A percentile compares a stretch with the other conserved stretches of the same genome.
phyloP scores from a whole-genome alignment of 1,284 basidiomycete species.

The Leccinum cinnamomeum region DNA sequence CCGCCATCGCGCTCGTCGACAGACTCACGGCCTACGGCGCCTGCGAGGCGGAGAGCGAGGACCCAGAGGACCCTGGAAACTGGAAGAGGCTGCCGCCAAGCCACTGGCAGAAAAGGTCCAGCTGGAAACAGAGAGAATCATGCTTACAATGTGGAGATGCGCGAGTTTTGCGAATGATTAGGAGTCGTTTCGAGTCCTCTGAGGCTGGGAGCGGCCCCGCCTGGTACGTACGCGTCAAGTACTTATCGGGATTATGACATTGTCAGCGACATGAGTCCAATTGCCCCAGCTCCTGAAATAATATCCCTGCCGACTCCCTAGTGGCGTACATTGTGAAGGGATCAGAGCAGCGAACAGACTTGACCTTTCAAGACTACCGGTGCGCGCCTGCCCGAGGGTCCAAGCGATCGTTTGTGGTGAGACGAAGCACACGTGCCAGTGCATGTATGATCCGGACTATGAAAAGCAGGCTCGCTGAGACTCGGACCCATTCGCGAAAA shows the following conservation, averaged over 20 bases:
- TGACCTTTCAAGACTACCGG: not conserved
- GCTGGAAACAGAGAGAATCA: too few relatives aligned
- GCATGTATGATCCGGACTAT: not conserved
- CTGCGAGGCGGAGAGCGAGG: too few relatives aligned
- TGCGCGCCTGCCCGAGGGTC: not conserved
- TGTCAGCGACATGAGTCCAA: not conserved
- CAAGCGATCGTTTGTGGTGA: not conserved
- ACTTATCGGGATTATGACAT: not conserved
- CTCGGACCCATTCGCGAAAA: slow-evolving; percentile 12
- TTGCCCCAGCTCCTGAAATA: not conserved
- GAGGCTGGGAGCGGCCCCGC: not conserved
- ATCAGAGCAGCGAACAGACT: not conserved
- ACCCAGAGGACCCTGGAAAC: too few relatives aligned
- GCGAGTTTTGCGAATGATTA: slow-evolving; percentile 1
- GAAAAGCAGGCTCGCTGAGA: not conserved
- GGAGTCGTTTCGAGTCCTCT: not conserved
- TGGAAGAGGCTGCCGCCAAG: too few relatives aligned
- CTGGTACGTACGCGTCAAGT: not conserved
- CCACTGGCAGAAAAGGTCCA: too few relatives aligned
- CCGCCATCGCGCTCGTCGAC: too few relatives aligned
- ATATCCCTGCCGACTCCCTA: not conserved
- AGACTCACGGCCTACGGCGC: too few relatives aligned
- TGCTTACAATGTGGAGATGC: too few relatives aligned
- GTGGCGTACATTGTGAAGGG: not conserved
- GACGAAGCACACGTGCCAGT: not conserved